A percentile compares a stretch with the other conserved stretches of the same genome.
Conservation (phyloP, 352 stramenopile species). For the Phytophthora pisi region DNA sequence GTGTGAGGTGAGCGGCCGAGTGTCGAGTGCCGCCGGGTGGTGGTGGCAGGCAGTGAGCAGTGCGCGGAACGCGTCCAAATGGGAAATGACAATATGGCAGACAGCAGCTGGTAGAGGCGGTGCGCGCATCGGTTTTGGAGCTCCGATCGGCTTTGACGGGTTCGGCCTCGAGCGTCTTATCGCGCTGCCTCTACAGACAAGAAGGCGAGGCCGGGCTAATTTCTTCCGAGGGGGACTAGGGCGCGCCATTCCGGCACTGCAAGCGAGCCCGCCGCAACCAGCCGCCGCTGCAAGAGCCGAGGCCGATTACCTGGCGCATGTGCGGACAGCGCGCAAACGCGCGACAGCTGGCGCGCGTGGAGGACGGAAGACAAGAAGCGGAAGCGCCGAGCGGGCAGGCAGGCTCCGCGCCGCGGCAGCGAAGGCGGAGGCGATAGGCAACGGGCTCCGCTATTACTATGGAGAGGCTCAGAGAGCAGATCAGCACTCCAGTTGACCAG, state of each 20-base stretch:
- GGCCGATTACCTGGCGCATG: constrained; percentile 22
- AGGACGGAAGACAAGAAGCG: constrained; percentile 4
- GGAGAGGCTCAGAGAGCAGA: constrained; percentile 13
- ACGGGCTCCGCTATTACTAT: constrained; percentile 12
- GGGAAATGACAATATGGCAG: constrained; percentile 72
- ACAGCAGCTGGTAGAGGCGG: constrained; percentile 53
- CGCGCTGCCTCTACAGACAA: constrained; percentile 44
- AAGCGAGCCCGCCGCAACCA: constrained; percentile 18
- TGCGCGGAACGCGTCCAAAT: constrained; percentile 60
- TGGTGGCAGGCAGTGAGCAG: not conserved
- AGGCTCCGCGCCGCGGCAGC: too few species aligned
- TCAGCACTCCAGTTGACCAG: constrained; percentile 16
- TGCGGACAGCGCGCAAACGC: constrained; percentile 22
- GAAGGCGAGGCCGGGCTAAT: constrained; percentile 27
- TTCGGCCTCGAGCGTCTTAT: constrained; percentile 35
- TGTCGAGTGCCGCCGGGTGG: not conserved
- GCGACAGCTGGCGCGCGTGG: constrained; percentile 21
- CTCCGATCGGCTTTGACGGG: constrained; percentile 23
- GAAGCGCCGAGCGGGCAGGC: not conserved
- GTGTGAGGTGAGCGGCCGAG: constrained; percentile 6
- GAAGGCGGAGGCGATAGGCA: not conserved
- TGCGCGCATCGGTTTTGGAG: constrained; percentile 1
- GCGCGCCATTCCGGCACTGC: constrained; percentile 1
- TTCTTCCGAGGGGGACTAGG: constrained; percentile 30
- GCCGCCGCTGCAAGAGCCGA: constrained; percentile 18